These are phyloP conservation scores for Colletotrichum sublineola DNA, from an alignment of 2,329 filamentous ascomycete species.

Conservation along the genomic window DNA sequence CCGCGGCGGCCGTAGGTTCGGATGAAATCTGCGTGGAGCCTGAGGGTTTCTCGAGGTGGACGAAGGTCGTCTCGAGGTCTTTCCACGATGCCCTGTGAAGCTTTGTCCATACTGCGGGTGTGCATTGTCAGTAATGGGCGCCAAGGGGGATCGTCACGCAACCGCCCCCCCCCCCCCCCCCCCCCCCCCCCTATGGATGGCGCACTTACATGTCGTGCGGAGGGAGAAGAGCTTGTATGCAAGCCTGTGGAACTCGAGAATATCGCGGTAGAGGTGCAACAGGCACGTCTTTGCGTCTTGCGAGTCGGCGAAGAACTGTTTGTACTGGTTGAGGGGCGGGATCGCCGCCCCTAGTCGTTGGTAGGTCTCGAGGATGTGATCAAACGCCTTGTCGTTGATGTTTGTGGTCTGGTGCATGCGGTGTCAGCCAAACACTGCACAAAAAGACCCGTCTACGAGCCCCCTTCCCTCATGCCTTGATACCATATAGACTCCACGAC, in stretches of 20 bases:
- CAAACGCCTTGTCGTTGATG: slow-evolving; percentile 34
- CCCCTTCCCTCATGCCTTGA: too few relatives aligned
- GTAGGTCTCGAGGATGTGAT: slow-evolving; percentile 40
- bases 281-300: slow-evolving; percentile 14
- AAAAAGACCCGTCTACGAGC: too few relatives aligned
- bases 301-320: slow-evolving; percentile 9
- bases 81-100: slow-evolving; percentile 34
- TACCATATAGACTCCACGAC: accelerated
- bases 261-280: slow-evolving; percentile 28
- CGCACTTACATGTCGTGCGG: slow-evolving; percentile 20
- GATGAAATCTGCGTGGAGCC: slow-evolving; percentile 16
- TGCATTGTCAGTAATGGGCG: neutral
- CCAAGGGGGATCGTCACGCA: too few relatives aligned
- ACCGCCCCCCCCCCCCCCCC: too few relatives aligned
- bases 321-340: slow-evolving; percentile 5
- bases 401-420: slow-evolving; percentile 17
- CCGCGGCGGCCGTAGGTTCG: neutral
- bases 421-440: neutral
- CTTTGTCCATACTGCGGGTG: slow-evolving; percentile 28
- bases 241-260: slow-evolving; percentile 25
- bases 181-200: too few relatives aligned
- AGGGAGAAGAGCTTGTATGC: slow-evolving; percentile 34
- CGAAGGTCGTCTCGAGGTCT: slow-evolving; percentile 22
- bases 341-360: slow-evolving; percentile 30
- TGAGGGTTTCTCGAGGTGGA: slow-evolving; percentile 12